These are phyloP conservation scores for Phytophthora meadii DNA, from an alignment of 352 stramenopile species.

Conservation along the genomic window DNA sequence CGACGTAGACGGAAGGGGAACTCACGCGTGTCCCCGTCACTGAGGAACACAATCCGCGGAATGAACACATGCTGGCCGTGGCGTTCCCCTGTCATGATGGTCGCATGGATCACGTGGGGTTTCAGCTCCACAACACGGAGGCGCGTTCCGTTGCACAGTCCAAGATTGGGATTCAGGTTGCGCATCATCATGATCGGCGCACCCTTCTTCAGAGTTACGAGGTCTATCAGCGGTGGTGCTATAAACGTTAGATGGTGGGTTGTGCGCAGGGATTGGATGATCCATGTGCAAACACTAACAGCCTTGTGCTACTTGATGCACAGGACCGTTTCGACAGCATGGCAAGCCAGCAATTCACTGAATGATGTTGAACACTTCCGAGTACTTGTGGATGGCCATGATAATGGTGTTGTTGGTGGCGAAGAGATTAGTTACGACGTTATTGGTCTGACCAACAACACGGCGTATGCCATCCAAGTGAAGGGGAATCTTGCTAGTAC, in stretches of 20 bases:
- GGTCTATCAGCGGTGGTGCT: slow-evolving; percentile 34
- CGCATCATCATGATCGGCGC: too few relatives aligned
- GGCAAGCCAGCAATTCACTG: slow-evolving; percentile 20
- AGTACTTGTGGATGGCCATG: slow-evolving; percentile 33
- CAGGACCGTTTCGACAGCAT: slow-evolving; percentile 38
- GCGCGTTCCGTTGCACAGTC: too few relatives aligned
- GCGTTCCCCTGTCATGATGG: too few relatives aligned
- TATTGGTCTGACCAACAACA: slow-evolving; percentile 44
- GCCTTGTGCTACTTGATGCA: not conserved
- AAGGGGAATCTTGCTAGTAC: slow-evolving; percentile 13
- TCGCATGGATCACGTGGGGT: too few relatives aligned
- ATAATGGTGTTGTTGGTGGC: slow-evolving; percentile 4
- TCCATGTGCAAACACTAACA: too few relatives aligned
- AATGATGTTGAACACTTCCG: slow-evolving; percentile 34
- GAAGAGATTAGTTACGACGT: slow-evolving; percentile 29
- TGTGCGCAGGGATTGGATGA: not conserved
- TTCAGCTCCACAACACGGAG: too few relatives aligned
- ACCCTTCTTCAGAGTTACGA: too few relatives aligned
- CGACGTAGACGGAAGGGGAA: too few relatives aligned
- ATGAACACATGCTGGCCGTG: too few relatives aligned
- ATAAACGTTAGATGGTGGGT: slow-evolving; percentile 44
- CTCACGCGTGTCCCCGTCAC: too few relatives aligned
- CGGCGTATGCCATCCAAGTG: slow-evolving; percentile 41
- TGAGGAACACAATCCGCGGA: too few relatives aligned
- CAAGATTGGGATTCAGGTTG: too few relatives aligned